These are phyloP conservation scores for Persicaria maculosa DNA, from an alignment of 148 eudicot genomes.

Conservation along the genomic window DNA sequence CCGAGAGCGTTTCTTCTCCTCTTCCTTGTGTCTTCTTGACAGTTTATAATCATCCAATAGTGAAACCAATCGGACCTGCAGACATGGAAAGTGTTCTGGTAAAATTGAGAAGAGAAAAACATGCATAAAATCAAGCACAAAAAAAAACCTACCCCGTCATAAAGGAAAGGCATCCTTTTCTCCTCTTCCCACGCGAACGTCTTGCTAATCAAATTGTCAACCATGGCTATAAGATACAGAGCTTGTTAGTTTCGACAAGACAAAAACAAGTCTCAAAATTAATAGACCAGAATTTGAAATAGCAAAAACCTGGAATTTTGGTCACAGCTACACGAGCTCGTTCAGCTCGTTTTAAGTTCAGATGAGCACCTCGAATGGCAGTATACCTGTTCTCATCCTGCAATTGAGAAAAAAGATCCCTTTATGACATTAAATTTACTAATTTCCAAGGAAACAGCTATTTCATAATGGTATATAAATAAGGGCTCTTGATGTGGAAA, in stretches of 20 bases:
- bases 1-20: conserved; percentile 62
- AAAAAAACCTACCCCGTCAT: conserved; percentile 55
- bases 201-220: conserved; percentile 60
- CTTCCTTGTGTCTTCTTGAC: conserved; percentile 68
- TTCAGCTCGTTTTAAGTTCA: conserved; percentile 90
- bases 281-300: not conserved
- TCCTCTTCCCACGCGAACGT: conserved; percentile 73
- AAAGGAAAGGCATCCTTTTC: conserved; percentile 56
- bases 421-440: not conserved
- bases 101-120: conserved; percentile 1
- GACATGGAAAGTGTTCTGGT: conserved; percentile 9
- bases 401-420: conserved; percentile 8
- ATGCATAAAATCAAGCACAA: not conserved
- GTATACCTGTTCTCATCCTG: conserved; percentile 80
- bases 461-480: not conserved
- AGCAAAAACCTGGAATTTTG: conserved; percentile 77
- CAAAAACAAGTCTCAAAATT: not conserved
- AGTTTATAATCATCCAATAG: conserved; percentile 80
- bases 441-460: not conserved
- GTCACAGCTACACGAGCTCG: conserved; percentile 66
- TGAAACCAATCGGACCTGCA: conserved; percentile 71
- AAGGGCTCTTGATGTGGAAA: not conserved
- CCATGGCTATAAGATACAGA: conserved; percentile 27
- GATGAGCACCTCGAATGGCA: conserved; percentile 90
- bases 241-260: not conserved